phyloP scores from a whole-genome alignment of 495 filamentous ascomycete genomes.

The Daldinia grandis region DNA sequence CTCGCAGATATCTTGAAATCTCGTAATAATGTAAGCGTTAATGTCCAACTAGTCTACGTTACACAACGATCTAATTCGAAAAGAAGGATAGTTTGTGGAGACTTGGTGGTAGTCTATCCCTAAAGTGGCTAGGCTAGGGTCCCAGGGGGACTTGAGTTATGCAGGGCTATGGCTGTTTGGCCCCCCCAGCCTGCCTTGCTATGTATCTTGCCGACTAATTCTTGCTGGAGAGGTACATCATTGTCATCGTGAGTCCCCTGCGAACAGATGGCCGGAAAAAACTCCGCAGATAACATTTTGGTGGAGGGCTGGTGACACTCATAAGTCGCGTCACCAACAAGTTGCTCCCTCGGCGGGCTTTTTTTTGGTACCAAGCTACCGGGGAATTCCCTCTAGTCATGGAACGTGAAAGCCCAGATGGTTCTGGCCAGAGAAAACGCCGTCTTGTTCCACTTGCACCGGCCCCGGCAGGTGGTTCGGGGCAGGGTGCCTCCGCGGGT shows the following conservation, averaged over 20 bases:
- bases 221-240: constrained; percentile 12
- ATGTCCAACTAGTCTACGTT: not conserved
- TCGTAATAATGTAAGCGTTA: not conserved
- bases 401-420: constrained; percentile 10
- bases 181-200: not conserved
- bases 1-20: not conserved
- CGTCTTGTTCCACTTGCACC: constrained; percentile 29
- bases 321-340: constrained; percentile 5
- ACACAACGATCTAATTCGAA: not conserved
- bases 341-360: not conserved
- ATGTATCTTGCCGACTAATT: constrained; percentile 10
- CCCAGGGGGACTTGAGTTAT: not conserved
- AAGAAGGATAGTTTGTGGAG: not conserved
- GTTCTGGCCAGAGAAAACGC: constrained; percentile 7
- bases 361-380: not conserved
- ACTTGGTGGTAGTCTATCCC: not conserved
- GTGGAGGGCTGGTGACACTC: constrained; percentile 1
- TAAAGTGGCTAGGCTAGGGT: not conserved
- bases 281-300: constrained; percentile 22
- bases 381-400: constrained; percentile 1
- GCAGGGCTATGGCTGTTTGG: not conserved
- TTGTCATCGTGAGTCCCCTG: not conserved
- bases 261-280: constrained; percentile 25
- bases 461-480: constrained; percentile 24
- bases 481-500: constrained; percentile 12